These are phyloP conservation scores for Clitopilus passeckerianus DNA, from an alignment of 768 basidiomycete genomes.

Conservation along the genomic window DNA sequence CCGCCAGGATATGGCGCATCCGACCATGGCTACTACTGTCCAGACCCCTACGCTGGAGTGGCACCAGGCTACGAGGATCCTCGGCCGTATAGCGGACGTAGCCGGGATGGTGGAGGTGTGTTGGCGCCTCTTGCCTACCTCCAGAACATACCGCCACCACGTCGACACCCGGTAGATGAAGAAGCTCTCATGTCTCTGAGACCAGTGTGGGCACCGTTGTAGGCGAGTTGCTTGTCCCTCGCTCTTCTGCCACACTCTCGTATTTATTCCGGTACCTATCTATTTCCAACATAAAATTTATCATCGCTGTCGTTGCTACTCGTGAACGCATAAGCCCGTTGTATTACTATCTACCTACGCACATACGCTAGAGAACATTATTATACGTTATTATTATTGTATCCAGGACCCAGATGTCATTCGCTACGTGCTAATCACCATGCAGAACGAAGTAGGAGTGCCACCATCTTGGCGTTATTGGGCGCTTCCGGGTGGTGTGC, in stretches of 20 bases:
- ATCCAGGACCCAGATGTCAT: not conserved
- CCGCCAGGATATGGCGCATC: not conserved
- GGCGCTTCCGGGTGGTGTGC: not conserved
- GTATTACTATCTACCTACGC: not conserved
- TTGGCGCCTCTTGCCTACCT: conserved; percentile 66
- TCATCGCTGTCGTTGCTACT: not conserved
- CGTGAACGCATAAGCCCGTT: not conserved
- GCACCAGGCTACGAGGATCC: too few relatives aligned
- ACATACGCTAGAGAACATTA: not conserved
- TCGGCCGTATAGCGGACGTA: not conserved
- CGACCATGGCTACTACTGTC: not conserved
- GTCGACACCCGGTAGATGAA: conserved; percentile 69
- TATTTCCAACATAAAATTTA: not conserved
- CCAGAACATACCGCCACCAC: conserved; percentile 51
- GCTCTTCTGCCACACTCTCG: not conserved
- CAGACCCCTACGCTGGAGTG: not conserved
- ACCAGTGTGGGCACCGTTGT: conserved; percentile 4
- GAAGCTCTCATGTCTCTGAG: conserved; percentile 60
- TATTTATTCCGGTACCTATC: not conserved
- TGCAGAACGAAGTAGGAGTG: not conserved
- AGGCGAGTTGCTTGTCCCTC: not conserved
- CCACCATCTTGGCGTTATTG: not conserved
- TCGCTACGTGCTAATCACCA: not conserved
- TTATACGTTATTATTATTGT: not conserved
- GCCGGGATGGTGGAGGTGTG: conserved; percentile 11